A percentile compares a stretch with the other conserved stretches of the same genome.
Evolutionary conservation across 2,329 filamentous ascomycete genomes (phyloP).

Genomic region (Fusarium sp.): DNA sequence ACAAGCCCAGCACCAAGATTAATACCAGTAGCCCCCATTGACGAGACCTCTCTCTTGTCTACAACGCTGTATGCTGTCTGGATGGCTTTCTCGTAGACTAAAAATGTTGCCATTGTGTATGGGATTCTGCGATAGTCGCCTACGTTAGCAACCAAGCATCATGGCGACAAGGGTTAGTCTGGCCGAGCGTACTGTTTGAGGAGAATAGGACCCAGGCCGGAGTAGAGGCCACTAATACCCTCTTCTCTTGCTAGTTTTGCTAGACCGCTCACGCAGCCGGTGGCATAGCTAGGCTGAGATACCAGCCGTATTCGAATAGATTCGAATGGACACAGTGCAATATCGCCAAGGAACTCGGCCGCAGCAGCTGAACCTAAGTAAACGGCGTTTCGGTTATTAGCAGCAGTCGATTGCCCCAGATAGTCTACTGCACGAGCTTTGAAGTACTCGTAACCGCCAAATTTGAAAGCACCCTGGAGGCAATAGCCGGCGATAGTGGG

Average conservation of each 20-base stretch:
- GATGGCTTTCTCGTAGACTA: neutral
- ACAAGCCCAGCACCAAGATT: neutral
- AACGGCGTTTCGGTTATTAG: neutral
- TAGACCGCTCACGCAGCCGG: neutral
- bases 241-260: neutral
- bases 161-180: neutral
- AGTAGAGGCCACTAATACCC: neutral
- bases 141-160: neutral
- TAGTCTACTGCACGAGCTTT: neutral
- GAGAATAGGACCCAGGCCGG: neutral
- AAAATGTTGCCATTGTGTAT: neutral
- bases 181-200: neutral
- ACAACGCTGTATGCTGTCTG: neutral
- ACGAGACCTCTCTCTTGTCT: neutral
- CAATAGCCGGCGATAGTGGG: neutral
- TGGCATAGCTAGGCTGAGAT: neutral
- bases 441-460: neutral
- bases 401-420: neutral
- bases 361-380: neutral
- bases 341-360: neutral
- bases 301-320: neutral
- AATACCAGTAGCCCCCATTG: neutral
- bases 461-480: neutral
- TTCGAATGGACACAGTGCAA: neutral
- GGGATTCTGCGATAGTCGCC: neutral